Percentiles rank a stretch among this genome's conserved stretches.
These are phyloP conservation scores for Mortierella sp. DNA, from an alignment of 371 early-diverging fungal genomes.

Conservation along the genomic window DNA sequence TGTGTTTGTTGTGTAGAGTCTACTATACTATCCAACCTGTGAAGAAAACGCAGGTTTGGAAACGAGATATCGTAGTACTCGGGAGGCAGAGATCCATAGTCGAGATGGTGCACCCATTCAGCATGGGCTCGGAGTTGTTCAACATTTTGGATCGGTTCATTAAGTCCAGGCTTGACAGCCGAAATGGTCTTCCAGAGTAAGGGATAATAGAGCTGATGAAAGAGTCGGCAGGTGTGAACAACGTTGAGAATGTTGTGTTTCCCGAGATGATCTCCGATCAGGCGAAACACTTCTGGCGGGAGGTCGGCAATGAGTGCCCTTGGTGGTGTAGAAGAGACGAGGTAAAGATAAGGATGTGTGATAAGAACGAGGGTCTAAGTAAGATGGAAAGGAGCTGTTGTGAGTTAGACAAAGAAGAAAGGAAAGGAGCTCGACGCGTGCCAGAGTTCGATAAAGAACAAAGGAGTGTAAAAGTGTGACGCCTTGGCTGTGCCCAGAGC, in stretches of 20 bases:
- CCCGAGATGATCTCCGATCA: background rate
- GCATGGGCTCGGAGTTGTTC: background rate
- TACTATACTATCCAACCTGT: no score
- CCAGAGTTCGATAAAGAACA: no score
- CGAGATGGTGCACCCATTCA: background rate
- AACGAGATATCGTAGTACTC: background rate
- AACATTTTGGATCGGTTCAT: background rate
- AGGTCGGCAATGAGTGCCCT: background rate
- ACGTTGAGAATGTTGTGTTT: background rate
- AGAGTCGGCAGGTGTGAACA: background rate
- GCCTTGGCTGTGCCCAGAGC: no score
- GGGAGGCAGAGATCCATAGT: background rate
- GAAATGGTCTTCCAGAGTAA: background rate
- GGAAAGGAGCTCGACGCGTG: no score
- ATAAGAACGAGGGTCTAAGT: no score
- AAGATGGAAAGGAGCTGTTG: no score
- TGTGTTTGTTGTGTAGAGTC: no score
- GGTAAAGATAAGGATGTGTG: background rate
- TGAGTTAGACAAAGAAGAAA: no score
- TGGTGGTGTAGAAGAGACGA: background rate
- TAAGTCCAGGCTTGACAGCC: no score
- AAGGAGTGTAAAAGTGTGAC: no score
- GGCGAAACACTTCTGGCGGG: background rate
- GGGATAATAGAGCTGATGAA: background rate
- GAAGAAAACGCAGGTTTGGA: background rate